A percentile compares a stretch with the other conserved stretches of the same genome.
These are phyloP conservation scores for Gonapodya prolifera DNA, from an alignment of 192 early-diverging fungal species.

Conservation along the genomic window DNA sequence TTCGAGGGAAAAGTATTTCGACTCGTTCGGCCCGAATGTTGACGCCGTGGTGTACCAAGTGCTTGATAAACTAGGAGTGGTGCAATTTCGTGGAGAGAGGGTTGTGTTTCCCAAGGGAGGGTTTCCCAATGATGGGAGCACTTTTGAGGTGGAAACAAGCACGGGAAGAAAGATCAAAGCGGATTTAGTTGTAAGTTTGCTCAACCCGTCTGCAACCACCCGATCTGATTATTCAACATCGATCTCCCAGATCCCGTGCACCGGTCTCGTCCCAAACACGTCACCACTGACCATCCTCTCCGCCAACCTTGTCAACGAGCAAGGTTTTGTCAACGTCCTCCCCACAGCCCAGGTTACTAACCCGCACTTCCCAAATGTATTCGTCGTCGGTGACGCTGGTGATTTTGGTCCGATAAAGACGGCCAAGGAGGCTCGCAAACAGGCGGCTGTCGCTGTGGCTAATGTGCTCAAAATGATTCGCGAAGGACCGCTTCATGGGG, in stretches of 20 bases:
- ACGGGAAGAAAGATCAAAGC: constrained; percentile 21
- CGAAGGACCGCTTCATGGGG: too few species aligned
- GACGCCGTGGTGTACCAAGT: not conserved
- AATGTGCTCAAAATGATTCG: too few species aligned
- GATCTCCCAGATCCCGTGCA: constrained; percentile 59
- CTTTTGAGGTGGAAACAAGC: constrained; percentile 24
- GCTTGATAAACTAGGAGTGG: constrained; percentile 33
- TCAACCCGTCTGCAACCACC: constrained; percentile 23
- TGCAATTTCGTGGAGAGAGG: constrained; percentile 34
- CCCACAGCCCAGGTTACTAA: constrained; percentile 59
- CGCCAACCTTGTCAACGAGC: constrained; percentile 33
- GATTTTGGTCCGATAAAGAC: constrained; percentile 27
- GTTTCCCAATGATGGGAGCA: constrained; percentile 29
- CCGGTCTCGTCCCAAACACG: constrained; percentile 58
- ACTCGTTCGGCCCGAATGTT: too few species aligned
- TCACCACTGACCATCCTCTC: constrained; percentile 38
- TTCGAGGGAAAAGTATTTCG: constrained; percentile 35
- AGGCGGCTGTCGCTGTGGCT: too few species aligned
- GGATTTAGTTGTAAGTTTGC: constrained; percentile 9
- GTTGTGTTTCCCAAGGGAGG: constrained; percentile 50
- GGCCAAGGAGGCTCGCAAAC: too few species aligned
- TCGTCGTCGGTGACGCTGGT: constrained; percentile 59
- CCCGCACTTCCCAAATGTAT: constrained; percentile 44
- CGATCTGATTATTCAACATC: too few species aligned
- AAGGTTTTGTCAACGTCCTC: constrained; percentile 43